Percentiles rank a stretch among this genome's conserved stretches.
phyloP scores from a whole-genome alignment of 495 filamentous ascomycete species.

The Talaromyces trachyspermus region DNA sequence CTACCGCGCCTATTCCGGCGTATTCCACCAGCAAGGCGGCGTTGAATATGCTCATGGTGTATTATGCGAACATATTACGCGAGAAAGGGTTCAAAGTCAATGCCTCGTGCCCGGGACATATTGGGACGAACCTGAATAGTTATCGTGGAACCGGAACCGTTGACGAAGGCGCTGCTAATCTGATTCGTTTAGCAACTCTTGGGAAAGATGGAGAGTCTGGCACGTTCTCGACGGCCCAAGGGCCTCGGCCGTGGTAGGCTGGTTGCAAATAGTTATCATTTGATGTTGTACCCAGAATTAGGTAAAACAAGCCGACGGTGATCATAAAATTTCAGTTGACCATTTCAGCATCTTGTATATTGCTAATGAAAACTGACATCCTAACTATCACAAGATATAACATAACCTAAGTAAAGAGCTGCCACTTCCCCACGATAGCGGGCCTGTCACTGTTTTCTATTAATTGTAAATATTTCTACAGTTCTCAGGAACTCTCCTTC shows the following conservation, averaged over 20 bases:
- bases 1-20: constrained; percentile 4
- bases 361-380: too few species aligned
- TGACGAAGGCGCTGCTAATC: constrained; percentile 17
- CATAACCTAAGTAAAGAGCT: too few species aligned
- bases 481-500: too few species aligned
- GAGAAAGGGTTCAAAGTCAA: constrained; percentile 20
- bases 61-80: constrained; percentile 17
- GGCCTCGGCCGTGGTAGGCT: constrained; percentile 15
- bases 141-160: constrained; percentile 11
- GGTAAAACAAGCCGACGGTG: neutral
- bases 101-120: constrained; percentile 18
- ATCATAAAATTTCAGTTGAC: neutral
- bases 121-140: constrained; percentile 15
- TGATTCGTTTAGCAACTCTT: constrained; percentile 18
- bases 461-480: too few species aligned
- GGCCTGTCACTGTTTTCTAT: too few species aligned
- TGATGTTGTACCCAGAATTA: neutral
- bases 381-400: too few species aligned
- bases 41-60: constrained; percentile 28
- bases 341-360: too few species aligned
- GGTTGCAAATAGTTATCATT: neutral
- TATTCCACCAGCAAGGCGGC: constrained; percentile 30
- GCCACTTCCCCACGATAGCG: too few species aligned
- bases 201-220: constrained; percentile 15
- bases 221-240: constrained; percentile 16